phyloP scores from a whole-genome alignment of 192 early-diverging fungal genomes.

The Coemansia sp. region DNA sequence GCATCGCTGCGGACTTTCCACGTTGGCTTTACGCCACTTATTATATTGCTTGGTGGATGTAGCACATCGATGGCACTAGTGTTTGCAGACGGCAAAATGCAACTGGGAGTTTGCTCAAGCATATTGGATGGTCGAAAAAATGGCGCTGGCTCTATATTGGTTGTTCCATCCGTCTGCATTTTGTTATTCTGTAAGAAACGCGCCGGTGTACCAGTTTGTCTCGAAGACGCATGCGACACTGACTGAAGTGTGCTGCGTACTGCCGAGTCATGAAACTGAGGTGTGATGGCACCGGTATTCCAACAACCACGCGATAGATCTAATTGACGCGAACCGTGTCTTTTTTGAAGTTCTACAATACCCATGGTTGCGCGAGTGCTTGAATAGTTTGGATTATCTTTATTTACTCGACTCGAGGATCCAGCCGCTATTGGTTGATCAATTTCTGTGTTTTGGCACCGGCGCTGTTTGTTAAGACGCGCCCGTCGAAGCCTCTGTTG shows the following conservation, averaged over 20 bases:
- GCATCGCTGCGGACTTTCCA: background rate
- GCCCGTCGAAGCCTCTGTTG: slow-evolving; percentile 50
- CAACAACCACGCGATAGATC: background rate
- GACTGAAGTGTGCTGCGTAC: slow-evolving; percentile 25
- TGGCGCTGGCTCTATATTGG: background rate
- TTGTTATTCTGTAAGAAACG: background rate
- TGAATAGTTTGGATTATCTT: background rate
- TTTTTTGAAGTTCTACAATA: background rate
- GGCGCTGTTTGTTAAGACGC: slow-evolving; percentile 14
- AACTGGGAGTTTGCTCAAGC: background rate
- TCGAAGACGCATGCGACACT: background rate
- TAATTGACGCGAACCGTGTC: background rate
- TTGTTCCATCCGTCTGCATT: background rate
- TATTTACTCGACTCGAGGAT: background rate
- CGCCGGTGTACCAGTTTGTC: background rate
- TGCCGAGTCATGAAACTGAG: slow-evolving; percentile 11
- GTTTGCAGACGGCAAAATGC: background rate
- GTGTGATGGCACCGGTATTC: background rate
- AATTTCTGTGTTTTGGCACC: background rate
- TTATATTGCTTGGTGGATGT: background rate
- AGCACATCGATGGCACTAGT: background rate
- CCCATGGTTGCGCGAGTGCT: background rate
- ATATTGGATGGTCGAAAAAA: background rate
- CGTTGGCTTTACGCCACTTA: background rate
- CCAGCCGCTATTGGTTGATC: background rate